Base-by-base conservation (phyloP, 2,329 filamentous ascomycete species). In the Trichoderma citrinoviride region DNA sequence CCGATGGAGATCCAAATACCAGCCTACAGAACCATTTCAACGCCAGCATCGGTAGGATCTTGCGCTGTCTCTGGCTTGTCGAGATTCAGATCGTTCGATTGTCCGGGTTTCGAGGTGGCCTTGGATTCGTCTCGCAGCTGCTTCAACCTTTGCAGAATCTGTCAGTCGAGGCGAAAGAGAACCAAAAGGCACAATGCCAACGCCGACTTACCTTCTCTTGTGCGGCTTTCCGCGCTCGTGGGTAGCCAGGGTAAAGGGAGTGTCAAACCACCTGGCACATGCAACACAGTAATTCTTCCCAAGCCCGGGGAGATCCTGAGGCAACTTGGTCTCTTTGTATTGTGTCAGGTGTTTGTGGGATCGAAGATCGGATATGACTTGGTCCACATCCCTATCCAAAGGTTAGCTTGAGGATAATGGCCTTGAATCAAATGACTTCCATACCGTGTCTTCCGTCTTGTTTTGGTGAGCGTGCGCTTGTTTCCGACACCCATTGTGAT, bases 231-330 rank as follows among this genome's bases (percentile, higher is more conserved):
- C 92, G 77, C 90, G 92, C 65, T 83, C 83, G 78, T 99, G 95
- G 29, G 86, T 83, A 41, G 84, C 82, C 65, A 96, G 81, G 71
- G 91, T 96, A 71, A 85, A 77, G 70, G 95, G 90, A 56, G 88
- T 90, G 77, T 98, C 94, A 76, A 96, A 98, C 90, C 92, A 98
- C 80, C 96, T 98, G 68, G 95, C 90, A 77, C 95, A 99, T 78
- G 97, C 91, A 17, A 90, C 83, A 77, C 95, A 99, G 78, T 97
- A 98, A 76, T 89, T 89, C 71, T 87, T 84, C 27, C 95, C 95
- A 55, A 97, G 82, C 0, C 88, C 94, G 3, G 95, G 95, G 41
- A 97, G 83, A 73, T 98, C 95, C 75, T 98, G 94, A 23, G 85
- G 80, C 6, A 90, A 87, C 74, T 97, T 96, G 49, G 88, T 86